Conservation (phyloP, 2,329 filamentous ascomycete genomes). For the Thyridium curvatum region DNA sequence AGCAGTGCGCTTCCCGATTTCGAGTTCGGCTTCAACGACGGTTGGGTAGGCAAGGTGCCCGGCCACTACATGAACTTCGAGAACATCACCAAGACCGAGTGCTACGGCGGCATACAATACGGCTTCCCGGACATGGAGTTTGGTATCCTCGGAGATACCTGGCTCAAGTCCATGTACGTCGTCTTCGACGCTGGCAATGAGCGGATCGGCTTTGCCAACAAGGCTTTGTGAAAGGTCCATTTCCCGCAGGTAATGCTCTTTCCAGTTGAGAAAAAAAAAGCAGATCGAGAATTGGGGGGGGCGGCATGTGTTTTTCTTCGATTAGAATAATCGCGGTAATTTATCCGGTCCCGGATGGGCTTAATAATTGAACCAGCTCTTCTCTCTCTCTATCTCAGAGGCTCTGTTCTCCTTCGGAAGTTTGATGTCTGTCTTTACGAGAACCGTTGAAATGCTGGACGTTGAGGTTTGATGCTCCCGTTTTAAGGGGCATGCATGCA, state of each 20-base stretch:
- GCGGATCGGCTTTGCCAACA: constrained; percentile 39
- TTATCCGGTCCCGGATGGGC: no score
- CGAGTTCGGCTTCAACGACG: constrained; percentile 38
- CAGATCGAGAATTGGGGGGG: no score
- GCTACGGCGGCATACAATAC: constrained; percentile 72
- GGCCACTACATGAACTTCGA: constrained; percentile 38
- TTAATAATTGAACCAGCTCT: constrained; percentile 1
- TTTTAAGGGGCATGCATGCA: no score
- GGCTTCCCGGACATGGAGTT: constrained; percentile 34
- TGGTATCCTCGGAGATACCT: constrained; percentile 70
- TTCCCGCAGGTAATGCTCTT: no score
- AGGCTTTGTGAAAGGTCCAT: constrained; percentile 12
- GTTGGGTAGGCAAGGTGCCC: constrained; percentile 40
- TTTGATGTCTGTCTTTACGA: no score
- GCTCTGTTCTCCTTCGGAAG: background rate
- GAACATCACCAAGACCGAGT: constrained; percentile 48
- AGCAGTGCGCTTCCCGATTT: constrained; percentile 39
- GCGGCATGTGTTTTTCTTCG: constrained; percentile 1
- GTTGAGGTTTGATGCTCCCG: no score
- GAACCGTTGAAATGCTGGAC: no score
- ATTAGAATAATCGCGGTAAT: background rate
- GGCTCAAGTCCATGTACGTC: constrained; percentile 72
- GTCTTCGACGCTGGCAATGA: constrained; percentile 56
- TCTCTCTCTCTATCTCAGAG: constrained; percentile 1
- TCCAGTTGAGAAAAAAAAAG: no score